Base-by-base conservation (phyloP, 768 basidiomycete species). In the Cyclocybe cylindracea region DNA sequence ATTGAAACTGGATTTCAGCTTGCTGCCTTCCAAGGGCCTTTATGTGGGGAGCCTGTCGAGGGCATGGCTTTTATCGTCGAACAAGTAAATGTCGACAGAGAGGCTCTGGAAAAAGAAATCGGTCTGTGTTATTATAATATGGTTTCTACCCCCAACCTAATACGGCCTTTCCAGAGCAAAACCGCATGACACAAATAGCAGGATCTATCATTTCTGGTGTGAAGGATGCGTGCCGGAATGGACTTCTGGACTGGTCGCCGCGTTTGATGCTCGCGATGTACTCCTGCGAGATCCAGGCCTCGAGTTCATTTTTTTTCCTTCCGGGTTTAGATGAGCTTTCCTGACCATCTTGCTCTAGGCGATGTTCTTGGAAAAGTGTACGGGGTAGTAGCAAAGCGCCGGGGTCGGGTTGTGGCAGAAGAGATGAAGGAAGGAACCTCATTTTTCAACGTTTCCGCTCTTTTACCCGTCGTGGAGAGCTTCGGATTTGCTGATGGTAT, bases 391-490 rank as follows among this genome's bases (percentile, higher is more conserved):
- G 87, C 96, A 0, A 86, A 87, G 66, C 84, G 96, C 56, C 84
- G 93, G 45, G 97, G 97, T 2, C 79, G 89, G 42, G 96, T 99
- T 54, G 82, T 98, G 3, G 89, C 94, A 10, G 97, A 98, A 64
- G 97, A 98, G 67, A 96, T 98, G 94, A 98, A 94, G 66, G 95
- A 98, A 66, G 94, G 97, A 0, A 97, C 94, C 0, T 80, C 89
- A 1, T 95, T 97, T 72, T 97, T 99, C 72, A 94, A 87, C 8
- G 86, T 99, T 16, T 83, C 87, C 6, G 91, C 97, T 1, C 73
- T 97, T 54, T 70, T 99, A 14, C 97, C 97, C 2, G 95, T 98
- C 6, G 91, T 97, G 9, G 97, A 98, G 70, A 93, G 91, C 70
- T 99, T 98, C 65, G 95, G 96, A 0, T 98, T 99, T 67, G 91